These are phyloP conservation scores for Aspergillus pseudoglaucus DNA, from an alignment of 2,329 filamentous ascomycete genomes.

Conservation along the genomic window DNA sequence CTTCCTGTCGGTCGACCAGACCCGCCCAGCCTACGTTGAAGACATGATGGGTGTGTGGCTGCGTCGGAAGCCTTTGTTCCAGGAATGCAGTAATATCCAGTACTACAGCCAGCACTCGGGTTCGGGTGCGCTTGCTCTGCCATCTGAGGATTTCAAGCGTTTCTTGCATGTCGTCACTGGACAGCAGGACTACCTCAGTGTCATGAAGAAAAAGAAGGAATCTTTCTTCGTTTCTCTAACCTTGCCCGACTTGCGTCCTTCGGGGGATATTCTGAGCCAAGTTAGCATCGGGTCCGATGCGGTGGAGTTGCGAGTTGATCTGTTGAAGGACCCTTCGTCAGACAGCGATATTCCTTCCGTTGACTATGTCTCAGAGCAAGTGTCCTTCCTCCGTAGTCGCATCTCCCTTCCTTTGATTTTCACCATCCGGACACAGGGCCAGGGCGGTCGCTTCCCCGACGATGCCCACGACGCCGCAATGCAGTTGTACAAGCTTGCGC, in stretches of 20 bases:
- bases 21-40: slow-evolving; percentile 83
- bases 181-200: slow-evolving; percentile 46
- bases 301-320: slow-evolving; percentile 86
- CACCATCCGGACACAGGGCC: slow-evolving; percentile 76
- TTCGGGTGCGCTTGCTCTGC: slow-evolving; percentile 44
- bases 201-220: slow-evolving; percentile 58
- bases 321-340: slow-evolving; percentile 66
- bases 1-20: slow-evolving; percentile 83
- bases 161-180: slow-evolving; percentile 68
- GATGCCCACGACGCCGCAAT: slow-evolving; percentile 63
- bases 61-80: slow-evolving; percentile 81
- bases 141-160: slow-evolving; percentile 63
- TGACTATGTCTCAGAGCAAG: slow-evolving; percentile 75
- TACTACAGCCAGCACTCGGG: slow-evolving; percentile 73
- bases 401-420: slow-evolving; percentile 80
- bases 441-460: slow-evolving; percentile 86
- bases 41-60: slow-evolving; percentile 89
- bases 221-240: slow-evolving; percentile 94
- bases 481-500: slow-evolving; percentile 67
- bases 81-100: slow-evolving; percentile 87
- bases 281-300: slow-evolving; percentile 83
- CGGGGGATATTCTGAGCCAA: slow-evolving; percentile 59
- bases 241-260: slow-evolving; percentile 63
- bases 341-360: slow-evolving; percentile 53
- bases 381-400: slow-evolving; percentile 67